These are phyloP conservation scores for Casuarina cunninghamiana DNA, from an alignment of 306 rosid genomes.

Conservation along the genomic window DNA sequence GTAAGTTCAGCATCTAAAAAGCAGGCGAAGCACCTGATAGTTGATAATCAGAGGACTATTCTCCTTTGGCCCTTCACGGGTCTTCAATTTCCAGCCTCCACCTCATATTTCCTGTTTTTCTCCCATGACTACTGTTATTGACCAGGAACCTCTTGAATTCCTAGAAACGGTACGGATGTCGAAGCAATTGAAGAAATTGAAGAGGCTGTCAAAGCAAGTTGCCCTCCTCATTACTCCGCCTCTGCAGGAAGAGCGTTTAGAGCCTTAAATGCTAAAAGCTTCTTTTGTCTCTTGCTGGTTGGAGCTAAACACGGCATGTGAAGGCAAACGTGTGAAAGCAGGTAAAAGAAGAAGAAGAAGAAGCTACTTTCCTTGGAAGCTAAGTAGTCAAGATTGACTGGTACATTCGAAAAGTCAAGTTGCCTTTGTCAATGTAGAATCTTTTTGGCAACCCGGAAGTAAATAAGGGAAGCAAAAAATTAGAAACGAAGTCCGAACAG, in stretches of 20 bases:
- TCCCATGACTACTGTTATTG: background rate
- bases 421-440: too few relatives aligned
- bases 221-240: background rate
- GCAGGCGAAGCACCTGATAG: too few relatives aligned
- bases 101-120: background rate
- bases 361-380: too few relatives aligned
- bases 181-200: background rate
- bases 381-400: too few relatives aligned
- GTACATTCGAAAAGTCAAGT: too few relatives aligned
- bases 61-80: background rate
- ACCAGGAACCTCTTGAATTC: too few relatives aligned
- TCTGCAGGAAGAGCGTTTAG: constrained; percentile 21
- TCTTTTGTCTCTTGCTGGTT: constrained; percentile 18
- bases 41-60: too few relatives aligned
- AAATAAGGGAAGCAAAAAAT: too few relatives aligned
- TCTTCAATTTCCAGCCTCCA: background rate
- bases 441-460: too few relatives aligned
- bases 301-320: background rate
- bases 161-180: too few relatives aligned
- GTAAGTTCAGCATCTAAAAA: too few relatives aligned
- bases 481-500: too few relatives aligned
- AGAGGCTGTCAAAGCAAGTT: constrained; percentile 17
- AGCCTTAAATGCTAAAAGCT: constrained; percentile 33
- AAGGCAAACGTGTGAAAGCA: background rate
- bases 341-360: background rate